Base-by-base conservation (phyloP, 495 filamentous ascomycete species). In the Talaromyces proteolyticus region DNA sequence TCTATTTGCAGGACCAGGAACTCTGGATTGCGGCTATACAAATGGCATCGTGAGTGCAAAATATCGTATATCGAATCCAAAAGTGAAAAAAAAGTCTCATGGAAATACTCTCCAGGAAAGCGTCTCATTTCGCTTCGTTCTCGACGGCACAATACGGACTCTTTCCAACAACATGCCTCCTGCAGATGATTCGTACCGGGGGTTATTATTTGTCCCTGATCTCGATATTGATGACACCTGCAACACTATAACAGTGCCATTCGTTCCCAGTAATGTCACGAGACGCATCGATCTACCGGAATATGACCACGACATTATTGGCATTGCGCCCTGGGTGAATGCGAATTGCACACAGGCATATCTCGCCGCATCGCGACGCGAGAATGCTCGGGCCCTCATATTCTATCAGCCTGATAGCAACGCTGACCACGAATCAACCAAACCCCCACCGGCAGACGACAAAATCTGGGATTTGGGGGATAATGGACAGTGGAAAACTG, bases 311-410 rank as follows among this genome's bases (percentile, higher is more conserved):
- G 72, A 80, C 3, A 75, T 84, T n/a, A 79, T 95, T 37, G 91
- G 82, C 17, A 65, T 95, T n/a, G 90, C 86, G 7, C 92, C 92
- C n/a, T 96, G 92, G 92, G 73, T 91, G 25, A 84, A 72, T 39
- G 68, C 65, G 2, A 64, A 78, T 18, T 97, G 92, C 53, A 82
- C 86, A 7, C 62, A 70, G 38, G 75, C 80, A 25, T 95, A 87
- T 59, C 64, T 96, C 22, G 61, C 69, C 10, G 75, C 86, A 18
- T 86, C 86, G 10, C 69, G 68, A 19, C 47, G 60, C 4, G 79
- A 79, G 24, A 74, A 77, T 12, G 65, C 81, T 0, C 70, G 76
- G 29, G 88, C 79, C 0, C 81, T 96, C 54, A 62, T 97, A 6
- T 89, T 93, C 58, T 96, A 87, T 65, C 68, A 78, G 18, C 83